Base-by-base conservation (phyloP, 23 red algal genomes). In the Gracilaria vermiculophylla region DNA sequence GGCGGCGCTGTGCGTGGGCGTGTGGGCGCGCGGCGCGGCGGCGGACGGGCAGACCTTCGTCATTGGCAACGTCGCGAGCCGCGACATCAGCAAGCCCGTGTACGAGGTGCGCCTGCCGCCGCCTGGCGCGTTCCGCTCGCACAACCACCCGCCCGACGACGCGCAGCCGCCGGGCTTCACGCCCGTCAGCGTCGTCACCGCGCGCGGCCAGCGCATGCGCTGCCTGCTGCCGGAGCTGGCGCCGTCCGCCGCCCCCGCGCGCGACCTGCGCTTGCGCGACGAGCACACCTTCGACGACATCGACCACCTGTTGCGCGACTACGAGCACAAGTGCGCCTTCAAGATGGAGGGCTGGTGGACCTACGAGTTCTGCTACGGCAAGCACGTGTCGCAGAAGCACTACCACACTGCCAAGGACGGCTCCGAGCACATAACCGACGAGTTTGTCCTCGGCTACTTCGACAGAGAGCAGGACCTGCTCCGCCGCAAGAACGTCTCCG, bases 281-380 rank as follows among this genome's bases (percentile, higher is more conserved):
- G 75, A 80, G 20, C 43, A 31, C 31, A 25, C n/a, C 50, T 93
- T 93, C 39, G 79, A 85, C 72, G 90, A 84, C 48, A 85, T 93
- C 43, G 90, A 93, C 29, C 28, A 53, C 28, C 51, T 93, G 19
- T 35, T 93, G 53, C 16, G 15, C 1, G 79, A 50, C 9, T 93
- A 93, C 43, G 78, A 85, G 37, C 73, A 69, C 19, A 85, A 69
- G 23, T 93, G 90, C 81, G 84, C 75, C 12, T 50, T 76, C 27
- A 62, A 69, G 16, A 24, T 71, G 16, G 94, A 96, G 1, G 88
- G 88, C 2, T 96, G 88, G 87, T 96, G 94, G 94, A 92, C 79
- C 1, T 96, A 96, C 70, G 88, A 92, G 29, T 96, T 96, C 70
- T 96, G 94, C 57, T 88, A 89, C 43, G 87, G 87, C 15, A 65